phyloP scores from a whole-genome alignment of 2,329 filamentous ascomycete genomes.

The Cylindrodendrum hubeiense region DNA sequence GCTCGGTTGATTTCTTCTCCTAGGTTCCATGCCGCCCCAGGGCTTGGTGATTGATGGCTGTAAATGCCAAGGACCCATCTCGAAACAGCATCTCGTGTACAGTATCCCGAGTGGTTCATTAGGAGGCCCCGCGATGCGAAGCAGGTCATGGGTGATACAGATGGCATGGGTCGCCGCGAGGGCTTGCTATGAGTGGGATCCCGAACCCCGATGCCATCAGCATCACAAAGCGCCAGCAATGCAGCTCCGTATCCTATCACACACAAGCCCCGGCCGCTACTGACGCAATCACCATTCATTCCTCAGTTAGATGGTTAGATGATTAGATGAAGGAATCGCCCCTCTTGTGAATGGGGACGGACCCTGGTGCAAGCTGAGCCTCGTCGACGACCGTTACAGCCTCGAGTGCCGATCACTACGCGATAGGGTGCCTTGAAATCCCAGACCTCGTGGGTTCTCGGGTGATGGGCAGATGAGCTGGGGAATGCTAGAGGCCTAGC shows the following conservation, averaged over 20 bases:
- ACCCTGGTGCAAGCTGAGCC: background rate
- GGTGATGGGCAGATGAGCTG: slow-evolving; percentile 42
- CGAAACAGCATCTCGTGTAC: slow-evolving; percentile 31
- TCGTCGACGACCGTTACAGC: slow-evolving; percentile 30
- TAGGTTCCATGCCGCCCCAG: slow-evolving; percentile 5
- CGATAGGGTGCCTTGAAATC: slow-evolving; percentile 39
- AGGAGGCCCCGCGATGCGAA: slow-evolving; percentile 2
- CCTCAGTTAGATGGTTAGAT: background rate
- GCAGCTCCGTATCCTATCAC: slow-evolving; percentile 17
- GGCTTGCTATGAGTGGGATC: background rate
- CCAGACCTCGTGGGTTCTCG: slow-evolving; percentile 42
- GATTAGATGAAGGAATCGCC: slow-evolving; percentile 4
- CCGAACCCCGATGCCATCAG: slow-evolving; percentile 10
- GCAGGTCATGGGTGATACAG: background rate
- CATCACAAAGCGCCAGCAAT: slow-evolving; percentile 6
- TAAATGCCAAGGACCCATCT: slow-evolving; percentile 4
- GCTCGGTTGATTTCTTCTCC: slow-evolving; percentile 11
- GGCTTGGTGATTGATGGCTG: background rate
- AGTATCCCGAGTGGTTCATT: slow-evolving; percentile 9
- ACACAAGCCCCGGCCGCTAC: slow-evolving; percentile 20
- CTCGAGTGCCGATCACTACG: slow-evolving; percentile 39
- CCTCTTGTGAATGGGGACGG: slow-evolving; percentile 8
- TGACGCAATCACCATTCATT: slow-evolving; percentile 23
- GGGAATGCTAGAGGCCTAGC: slow-evolving; percentile 36
- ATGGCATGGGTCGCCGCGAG: background rate